Evolutionary conservation across 2,329 filamentous ascomycete genomes (phyloP).

Genomic region (Microdochium nivale): DNA sequence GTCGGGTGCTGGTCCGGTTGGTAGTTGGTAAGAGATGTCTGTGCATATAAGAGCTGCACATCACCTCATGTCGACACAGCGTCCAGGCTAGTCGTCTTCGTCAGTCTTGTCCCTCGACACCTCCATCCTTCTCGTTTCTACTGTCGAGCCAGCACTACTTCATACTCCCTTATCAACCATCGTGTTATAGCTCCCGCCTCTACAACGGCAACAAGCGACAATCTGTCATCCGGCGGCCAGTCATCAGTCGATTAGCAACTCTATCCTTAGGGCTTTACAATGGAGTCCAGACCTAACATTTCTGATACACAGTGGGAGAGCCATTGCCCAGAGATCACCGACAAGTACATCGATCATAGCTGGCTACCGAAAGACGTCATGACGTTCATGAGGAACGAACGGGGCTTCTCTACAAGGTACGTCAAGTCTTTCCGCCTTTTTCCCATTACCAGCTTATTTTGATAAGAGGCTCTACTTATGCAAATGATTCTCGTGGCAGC

Average conservation of each 20-base stretch:
- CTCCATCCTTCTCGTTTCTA: background rate
- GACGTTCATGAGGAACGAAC: background rate
- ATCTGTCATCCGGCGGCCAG: background rate
- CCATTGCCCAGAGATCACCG: background rate
- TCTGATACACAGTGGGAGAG: background rate
- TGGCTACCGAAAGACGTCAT: background rate
- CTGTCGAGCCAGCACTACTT: background rate
- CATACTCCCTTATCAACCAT: background rate
- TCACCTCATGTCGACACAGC: background rate
- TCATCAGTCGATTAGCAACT: background rate
- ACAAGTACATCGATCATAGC: background rate
- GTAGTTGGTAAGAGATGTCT: background rate
- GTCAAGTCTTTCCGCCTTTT: background rate
- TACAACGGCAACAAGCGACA: background rate
- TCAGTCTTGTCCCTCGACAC: too few species aligned
- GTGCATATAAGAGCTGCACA: background rate
- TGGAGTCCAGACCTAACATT: background rate
- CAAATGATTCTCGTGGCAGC: background rate
- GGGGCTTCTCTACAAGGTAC: background rate
- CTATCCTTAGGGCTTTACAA: background rate
- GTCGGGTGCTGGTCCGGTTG: background rate
- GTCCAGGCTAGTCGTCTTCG: too few species aligned
- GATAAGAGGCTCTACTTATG: background rate
- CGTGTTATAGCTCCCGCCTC: background rate
- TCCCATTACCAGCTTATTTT: background rate